Percentiles rank a stretch among this genome's conserved stretches.
phyloP scores from a whole-genome alignment of 108 stramenopile species.

The Tribonema minus region DNA sequence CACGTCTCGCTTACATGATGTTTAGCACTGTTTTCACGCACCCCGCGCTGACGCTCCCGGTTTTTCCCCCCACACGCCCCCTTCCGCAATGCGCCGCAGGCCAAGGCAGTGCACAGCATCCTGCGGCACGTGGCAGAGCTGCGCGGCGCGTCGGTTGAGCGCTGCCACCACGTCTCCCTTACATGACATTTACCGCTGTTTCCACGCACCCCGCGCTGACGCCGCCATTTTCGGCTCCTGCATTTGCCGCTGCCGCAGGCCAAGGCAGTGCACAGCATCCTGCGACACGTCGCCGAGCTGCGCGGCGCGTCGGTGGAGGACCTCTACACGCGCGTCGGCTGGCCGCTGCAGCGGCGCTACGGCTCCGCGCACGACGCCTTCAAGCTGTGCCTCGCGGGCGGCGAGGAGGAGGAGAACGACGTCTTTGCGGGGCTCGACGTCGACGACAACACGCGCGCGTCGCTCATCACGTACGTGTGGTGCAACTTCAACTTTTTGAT shows the following conservation, averaged over 20 bases:
- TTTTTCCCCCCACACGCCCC: no score
- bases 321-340: conserved; percentile 88
- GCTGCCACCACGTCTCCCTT: no score
- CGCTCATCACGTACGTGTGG: conserved; percentile 68
- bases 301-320: conserved; percentile 80
- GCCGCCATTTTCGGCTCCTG: no score
- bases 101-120: conserved; percentile 93
- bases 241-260: no score
- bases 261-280: conserved; percentile 90
- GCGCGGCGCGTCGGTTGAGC: no score
- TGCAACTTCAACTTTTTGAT: no score
- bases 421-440: conserved; percentile 54
- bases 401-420: conserved; percentile 52
- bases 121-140: conserved; percentile 87
- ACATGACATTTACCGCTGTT: no score
- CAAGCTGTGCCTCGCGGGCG: conserved; percentile 83
- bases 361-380: conserved; percentile 97
- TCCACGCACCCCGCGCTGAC: no score
- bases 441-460: conserved; percentile 46
- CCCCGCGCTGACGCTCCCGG: no score
- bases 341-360: conserved; percentile 95
- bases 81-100: no score
- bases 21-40: no score
- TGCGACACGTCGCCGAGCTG: conserved; percentile 87
- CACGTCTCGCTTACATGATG: no score